A percentile compares a stretch with the other conserved stretches of the same genome.
Evolutionary conservation across 495 filamentous ascomycete species (phyloP).

Genomic region (Margaritispora aquatica): DNA sequence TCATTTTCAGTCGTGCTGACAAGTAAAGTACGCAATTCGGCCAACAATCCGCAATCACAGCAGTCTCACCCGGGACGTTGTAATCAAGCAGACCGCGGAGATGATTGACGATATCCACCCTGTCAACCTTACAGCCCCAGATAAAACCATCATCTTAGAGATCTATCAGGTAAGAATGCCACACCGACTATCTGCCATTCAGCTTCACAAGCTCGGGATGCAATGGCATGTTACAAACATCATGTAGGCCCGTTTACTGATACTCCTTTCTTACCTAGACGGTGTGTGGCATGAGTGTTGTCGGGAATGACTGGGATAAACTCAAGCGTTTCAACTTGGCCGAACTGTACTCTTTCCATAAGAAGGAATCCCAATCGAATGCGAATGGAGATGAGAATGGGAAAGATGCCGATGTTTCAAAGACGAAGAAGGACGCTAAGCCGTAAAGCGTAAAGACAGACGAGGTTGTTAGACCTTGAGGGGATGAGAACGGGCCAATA

Average conservation of each 20-base stretch:
- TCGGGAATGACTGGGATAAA: slow-evolving; percentile 60
- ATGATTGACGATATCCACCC: slow-evolving; percentile 56
- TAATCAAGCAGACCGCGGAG: slow-evolving; percentile 74
- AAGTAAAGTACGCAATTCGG: slow-evolving; percentile 77
- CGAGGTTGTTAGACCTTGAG: slow-evolving; percentile 4
- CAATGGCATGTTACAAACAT: slow-evolving; percentile 13
- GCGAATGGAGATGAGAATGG: too few species aligned
- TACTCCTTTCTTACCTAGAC: slow-evolving; percentile 46
- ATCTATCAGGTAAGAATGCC: slow-evolving; percentile 69
- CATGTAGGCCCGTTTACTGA: slow-evolving; percentile 2
- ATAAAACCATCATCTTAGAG: slow-evolving; percentile 81
- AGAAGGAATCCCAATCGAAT: slow-evolving; percentile 7
- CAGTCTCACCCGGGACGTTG: slow-evolving; percentile 59
- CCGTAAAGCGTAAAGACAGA: slow-evolving; percentile 16
- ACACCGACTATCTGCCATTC: slow-evolving; percentile 12
- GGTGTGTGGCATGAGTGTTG: slow-evolving; percentile 72
- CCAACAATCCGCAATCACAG: slow-evolving; percentile 75
- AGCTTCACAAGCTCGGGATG: too few species aligned
- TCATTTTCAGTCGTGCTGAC: background rate
- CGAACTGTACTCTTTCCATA: slow-evolving; percentile 46
- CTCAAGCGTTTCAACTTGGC: slow-evolving; percentile 68
- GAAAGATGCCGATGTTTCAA: too few species aligned
- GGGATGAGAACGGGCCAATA: background rate
- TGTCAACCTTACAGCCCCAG: slow-evolving; percentile 76
- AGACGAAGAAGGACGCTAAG: slow-evolving; percentile 9